Percentiles rank a stretch among this genome's conserved stretches.
phyloP scores from a whole-genome alignment of 2,329 filamentous ascomycete species.

The Aureobasidium sp. region DNA sequence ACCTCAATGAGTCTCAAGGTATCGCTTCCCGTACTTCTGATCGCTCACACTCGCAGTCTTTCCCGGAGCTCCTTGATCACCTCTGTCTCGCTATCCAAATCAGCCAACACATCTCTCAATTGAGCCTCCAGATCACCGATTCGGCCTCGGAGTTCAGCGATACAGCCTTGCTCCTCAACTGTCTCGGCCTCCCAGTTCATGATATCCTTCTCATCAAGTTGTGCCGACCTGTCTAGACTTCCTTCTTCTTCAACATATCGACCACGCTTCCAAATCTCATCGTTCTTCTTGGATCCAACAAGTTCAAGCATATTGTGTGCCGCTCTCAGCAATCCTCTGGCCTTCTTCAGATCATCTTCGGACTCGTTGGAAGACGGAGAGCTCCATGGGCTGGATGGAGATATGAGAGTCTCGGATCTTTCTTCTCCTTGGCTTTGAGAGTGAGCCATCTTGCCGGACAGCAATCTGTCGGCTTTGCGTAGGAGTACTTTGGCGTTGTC shows the following conservation, averaged over 20 bases:
- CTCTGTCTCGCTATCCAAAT: not conserved
- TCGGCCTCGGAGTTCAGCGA: not conserved
- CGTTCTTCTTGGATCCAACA: not conserved
- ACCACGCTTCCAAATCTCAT: not conserved
- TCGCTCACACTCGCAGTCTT: too few species aligned
- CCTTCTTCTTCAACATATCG: not conserved
- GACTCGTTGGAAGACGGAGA: not conserved
- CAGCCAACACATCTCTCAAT: not conserved
- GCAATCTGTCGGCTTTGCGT: too few species aligned
- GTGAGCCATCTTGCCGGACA: too few species aligned
- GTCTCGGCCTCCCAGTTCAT: not conserved
- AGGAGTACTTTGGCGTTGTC: too few species aligned
- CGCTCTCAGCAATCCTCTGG: not conserved
- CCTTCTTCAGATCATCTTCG: not conserved
- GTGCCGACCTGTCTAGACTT: not conserved
- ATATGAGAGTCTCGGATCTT: not conserved
- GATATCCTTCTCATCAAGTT: not conserved
- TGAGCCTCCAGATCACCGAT: not conserved
- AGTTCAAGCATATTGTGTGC: not conserved
- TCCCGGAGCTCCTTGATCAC: not conserved
- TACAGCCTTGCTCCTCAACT: not conserved
- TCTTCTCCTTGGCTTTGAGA: too few species aligned
- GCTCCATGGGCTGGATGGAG: not conserved
- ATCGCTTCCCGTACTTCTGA: too few species aligned
- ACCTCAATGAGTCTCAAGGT: too few species aligned